These are phyloP conservation scores for Penicillium ucsense DNA, from an alignment of 495 filamentous ascomycete species.

Conservation along the genomic window DNA sequence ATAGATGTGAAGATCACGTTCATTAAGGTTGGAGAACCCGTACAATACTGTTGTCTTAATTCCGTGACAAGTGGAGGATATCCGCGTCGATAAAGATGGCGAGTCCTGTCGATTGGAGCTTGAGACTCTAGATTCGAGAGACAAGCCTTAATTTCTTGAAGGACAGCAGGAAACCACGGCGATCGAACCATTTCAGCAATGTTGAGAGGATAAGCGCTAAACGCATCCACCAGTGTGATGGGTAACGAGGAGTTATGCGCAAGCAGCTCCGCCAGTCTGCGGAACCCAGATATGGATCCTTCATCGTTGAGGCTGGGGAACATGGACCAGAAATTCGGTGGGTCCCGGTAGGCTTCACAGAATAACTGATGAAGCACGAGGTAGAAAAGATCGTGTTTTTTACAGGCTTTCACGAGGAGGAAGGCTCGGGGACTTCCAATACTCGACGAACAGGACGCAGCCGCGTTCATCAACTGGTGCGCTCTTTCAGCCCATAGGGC, in stretches of 20 bases:
- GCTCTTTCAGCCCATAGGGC: conserved; percentile 1
- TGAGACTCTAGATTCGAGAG: conserved; percentile 18
- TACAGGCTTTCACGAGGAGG: conserved; percentile 49
- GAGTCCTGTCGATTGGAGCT: conserved; percentile 22
- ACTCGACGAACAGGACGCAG: background rate
- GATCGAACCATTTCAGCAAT: background rate
- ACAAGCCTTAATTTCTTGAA: background rate
- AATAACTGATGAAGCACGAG: conserved; percentile 60
- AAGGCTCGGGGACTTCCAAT: conserved; percentile 34
- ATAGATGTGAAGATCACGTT: conserved; percentile 50
- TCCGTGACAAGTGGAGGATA: conserved; percentile 57
- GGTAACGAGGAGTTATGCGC: conserved; percentile 1
- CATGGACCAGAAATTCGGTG: conserved; percentile 3
- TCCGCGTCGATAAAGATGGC: conserved; percentile 20
- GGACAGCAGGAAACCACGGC: background rate
- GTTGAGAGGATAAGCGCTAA: background rate
- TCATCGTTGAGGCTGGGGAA: conserved; percentile 4
- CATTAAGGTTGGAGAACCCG: conserved; percentile 48
- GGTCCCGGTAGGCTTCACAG: conserved; percentile 34
- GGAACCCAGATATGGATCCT: background rate
- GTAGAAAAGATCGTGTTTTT: conserved; percentile 49
- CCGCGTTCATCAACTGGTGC: conserved; percentile 3
- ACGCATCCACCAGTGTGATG: background rate
- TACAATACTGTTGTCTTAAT: conserved; percentile 16
- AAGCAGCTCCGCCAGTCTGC: conserved; percentile 2